Evolutionary conservation across 2,329 filamentous ascomycete species (phyloP), one percentile per base, ranked within the genome.

Genomic region (Monosporascus sp.): DNA sequence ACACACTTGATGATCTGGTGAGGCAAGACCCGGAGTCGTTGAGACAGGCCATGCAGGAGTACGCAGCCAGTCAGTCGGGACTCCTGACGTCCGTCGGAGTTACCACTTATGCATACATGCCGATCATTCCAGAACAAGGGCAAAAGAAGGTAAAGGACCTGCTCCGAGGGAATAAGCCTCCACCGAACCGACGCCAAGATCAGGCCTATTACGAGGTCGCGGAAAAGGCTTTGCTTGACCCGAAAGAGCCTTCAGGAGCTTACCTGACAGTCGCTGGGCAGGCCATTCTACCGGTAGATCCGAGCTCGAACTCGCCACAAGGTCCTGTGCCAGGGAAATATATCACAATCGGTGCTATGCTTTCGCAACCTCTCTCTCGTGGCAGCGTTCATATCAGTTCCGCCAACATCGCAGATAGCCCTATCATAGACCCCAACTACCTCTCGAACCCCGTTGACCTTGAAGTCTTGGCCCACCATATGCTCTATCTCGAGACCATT

Each of bases 311-410:
- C 31, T 55, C 37, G 16, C 43, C 43, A 14, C 3, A 11, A 45
- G 43, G 43, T 22, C 43, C 43, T 27, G 24, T 45, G 9, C 43
- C 43, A 20, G 43, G 43, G 20, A 45, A 45, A 6, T 45, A 24
- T 45, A 31, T 57, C 26, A 50, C 49, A 1, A 44, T 58, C 17
- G 49, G 47, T 37, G 48, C 48, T 16, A 55, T 56, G 40, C 50
- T 56, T n/a, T 55, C 54, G 3, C 56, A 58, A 3, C 56, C 56
- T 9, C 31, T 56, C 3, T 56, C 54, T 5, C 56, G 57, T n/a
- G 54, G 57, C 2, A 55, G 54, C 24, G 55, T 52, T 14, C 57
- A 58, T 19, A 57, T 58, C 20, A 14, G 14, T 5, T 58, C 57
- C 5, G 31, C 40, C 16, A 31, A 55, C 7, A 31, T 44, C 2